Evolutionary conservation across 2,329 filamentous ascomycete genomes (phyloP), one percentile per base, ranked within the genome.

Genomic region (Beauveria medogensis): DNA sequence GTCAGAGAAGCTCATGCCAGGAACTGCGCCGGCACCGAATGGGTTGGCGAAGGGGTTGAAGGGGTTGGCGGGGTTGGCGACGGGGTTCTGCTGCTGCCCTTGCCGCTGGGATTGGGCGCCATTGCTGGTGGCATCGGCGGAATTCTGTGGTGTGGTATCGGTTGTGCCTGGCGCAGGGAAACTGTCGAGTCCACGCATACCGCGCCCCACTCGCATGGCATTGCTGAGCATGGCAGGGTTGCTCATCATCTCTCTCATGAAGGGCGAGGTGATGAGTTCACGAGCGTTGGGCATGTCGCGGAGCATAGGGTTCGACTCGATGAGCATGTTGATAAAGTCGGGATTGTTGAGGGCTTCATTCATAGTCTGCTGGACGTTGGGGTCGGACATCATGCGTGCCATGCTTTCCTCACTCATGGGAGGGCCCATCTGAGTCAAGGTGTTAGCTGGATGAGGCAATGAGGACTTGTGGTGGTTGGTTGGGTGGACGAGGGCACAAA

Each of bases 281-380:
- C 92, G 85, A 24, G 90, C 90, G 63, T 88, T 84, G 46, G 89
- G 89, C 73, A 89, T 84, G 63, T 85, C 82, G 68, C 87, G 83
- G 20, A 92, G 79, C 81, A 91, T 88, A 2, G 94, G 94, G 71
- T 96, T 96, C 70, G 89, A 85, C 68, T 94, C 86, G 68, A 99
- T 92, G 83, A 97, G 90, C 83, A 95, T 91, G 70, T 97, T 91
- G 71, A 97, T 84, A 68, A 99, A 89, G 20, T 87, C 84, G n/a
- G 94, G 93, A 75, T 97, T 97, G 74, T 92, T 90, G 73, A 99
- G 88, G 41, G 92, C 91, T 75, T 97, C 93, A 74, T 94, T 96
- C 84, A 99, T 90, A 60, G 88, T 87, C 66, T 91, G 88, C 65
- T 90, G 85, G 61, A 96, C 87, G 70, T 91, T 88, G 24, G 94